Conservation (phyloP, 805 yeast species). For the Schwanniomyces polymorphus region DNA sequence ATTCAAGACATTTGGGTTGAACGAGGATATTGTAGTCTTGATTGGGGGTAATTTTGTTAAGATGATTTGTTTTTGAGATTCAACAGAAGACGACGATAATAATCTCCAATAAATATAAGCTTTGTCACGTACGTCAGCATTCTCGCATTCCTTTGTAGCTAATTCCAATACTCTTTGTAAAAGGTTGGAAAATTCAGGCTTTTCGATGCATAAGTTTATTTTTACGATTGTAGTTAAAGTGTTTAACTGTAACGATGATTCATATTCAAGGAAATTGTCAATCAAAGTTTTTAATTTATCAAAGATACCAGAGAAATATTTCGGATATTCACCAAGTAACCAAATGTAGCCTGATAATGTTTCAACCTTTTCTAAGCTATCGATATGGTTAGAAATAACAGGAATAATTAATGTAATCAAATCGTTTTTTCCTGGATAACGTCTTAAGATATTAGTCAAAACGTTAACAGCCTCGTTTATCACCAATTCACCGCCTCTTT, state of each 20-base stretch:
- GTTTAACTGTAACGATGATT: constrained; percentile 59
- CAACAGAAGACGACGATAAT: constrained; percentile 47
- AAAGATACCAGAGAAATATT: constrained; percentile 54
- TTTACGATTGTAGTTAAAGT: constrained; percentile 64
- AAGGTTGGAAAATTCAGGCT: constrained; percentile 29
- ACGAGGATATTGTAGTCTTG: constrained; percentile 66
- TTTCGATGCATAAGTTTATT: constrained; percentile 31
- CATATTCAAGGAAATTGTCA: constrained; percentile 57
- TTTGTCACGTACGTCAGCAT: constrained; percentile 77
- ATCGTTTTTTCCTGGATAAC: constrained; percentile 55
- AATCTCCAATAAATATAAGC: constrained; percentile 82
- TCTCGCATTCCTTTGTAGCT: constrained; percentile 65
- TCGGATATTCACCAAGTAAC: constrained; percentile 71
- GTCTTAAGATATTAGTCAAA: constrained; percentile 64
- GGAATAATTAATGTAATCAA: constrained; percentile 55
- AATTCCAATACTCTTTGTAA: constrained; percentile 61
- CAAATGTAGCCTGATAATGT: constrained; percentile 63
- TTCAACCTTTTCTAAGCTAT: constrained; percentile 48
- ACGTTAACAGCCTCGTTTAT: constrained; percentile 62
- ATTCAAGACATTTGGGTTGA: constrained; percentile 67
- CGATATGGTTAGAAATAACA: constrained; percentile 49
- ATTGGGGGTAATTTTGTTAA: constrained; percentile 68
- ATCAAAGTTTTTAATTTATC: constrained; percentile 47
- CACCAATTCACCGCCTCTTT: constrained; percentile 61
- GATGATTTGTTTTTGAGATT: constrained; percentile 52